Base-by-base conservation (phyloP, 2,329 filamentous ascomycete species). In the Dactylonectria macrodidyma region DNA sequence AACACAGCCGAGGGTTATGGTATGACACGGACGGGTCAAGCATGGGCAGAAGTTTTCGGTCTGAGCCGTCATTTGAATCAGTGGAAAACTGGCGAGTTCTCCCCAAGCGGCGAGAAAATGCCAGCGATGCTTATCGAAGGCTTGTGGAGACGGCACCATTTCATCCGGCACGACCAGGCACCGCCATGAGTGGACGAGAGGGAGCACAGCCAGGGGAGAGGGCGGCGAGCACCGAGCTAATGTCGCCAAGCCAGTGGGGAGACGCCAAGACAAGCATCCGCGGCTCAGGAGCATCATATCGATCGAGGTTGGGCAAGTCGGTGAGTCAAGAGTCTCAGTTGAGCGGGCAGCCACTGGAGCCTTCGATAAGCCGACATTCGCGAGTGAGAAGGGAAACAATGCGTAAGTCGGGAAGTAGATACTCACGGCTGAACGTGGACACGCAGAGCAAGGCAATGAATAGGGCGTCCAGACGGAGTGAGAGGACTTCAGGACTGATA, bases 61-160 rank as follows among this genome's bases (percentile, higher is more conserved):
- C 73, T 5, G 78, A 79, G 4, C 62, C 75, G 0, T 82, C 81
- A 0, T 82, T 82, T 66, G 78, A 74, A 7, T 81, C 81, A 2
- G 63, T 73, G 3, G 81, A 82, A 68, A 82, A 83, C 61, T 83
- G 81, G 81, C 74, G 78, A 22, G 66, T 78, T 8, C 72, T 79
- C n/a, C 68, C 68, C 22, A 69, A 65, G 22, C 77, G 70, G 8
- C 70, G 74, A 30, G 77, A 77, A 6, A 74, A 77, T 10, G 62
- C 67, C 9, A 80, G 76, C 26, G 71, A 77, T 10, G 76, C 77
- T 6, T 81, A 82, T 67, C 75, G 77, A 44, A 78, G 80, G 16
- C 73, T 81, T 4, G 78, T 79, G 12, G 75, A 79, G 41, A 76
- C 75, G 22, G 77, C 78, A 8, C 80, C 81, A 0, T 81, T 82